Conservation (phyloP, 1,139 yeast species). For the Pichia sp. region DNA sequence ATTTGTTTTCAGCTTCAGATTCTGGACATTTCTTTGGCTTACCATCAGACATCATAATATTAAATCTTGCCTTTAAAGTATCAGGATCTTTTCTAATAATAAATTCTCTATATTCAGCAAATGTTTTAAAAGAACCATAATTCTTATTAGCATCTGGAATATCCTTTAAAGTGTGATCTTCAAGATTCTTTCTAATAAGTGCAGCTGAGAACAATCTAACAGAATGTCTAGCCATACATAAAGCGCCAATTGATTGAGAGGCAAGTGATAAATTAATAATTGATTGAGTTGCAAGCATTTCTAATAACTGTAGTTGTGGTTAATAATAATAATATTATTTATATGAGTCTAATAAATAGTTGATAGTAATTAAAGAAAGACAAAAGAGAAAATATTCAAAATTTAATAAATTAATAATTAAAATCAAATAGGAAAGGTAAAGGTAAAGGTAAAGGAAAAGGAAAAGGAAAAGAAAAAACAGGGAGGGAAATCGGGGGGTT, state of each 20-base stretch:
- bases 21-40: constrained; percentile 15
- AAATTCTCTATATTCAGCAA: constrained; percentile 51
- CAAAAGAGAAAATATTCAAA: too few relatives aligned
- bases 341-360: too few relatives aligned
- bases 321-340: too few relatives aligned
- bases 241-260: not conserved
- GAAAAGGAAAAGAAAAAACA: too few relatives aligned
- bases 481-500: too few relatives aligned
- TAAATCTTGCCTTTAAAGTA: constrained; percentile 29
- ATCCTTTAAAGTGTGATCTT: not conserved
- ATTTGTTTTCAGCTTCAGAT: constrained; percentile 10
- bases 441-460: too few relatives aligned
- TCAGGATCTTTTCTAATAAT: constrained; percentile 48
- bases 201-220: not conserved
- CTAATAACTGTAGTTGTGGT: not conserved
- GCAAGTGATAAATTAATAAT: too few relatives aligned
- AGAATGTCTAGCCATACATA: not conserved
- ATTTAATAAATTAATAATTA: too few relatives aligned
- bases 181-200: not conserved
- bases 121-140: constrained; percentile 39
- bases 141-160: not conserved
- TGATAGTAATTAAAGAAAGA: too few relatives aligned
- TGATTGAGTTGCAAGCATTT: not conserved
- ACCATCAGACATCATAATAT: constrained; percentile 15
- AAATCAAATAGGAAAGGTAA: too few relatives aligned